These are phyloP conservation scores for Colletotrichum camelliae DNA, from an alignment of 2,329 filamentous ascomycete genomes.

Conservation along the genomic window DNA sequence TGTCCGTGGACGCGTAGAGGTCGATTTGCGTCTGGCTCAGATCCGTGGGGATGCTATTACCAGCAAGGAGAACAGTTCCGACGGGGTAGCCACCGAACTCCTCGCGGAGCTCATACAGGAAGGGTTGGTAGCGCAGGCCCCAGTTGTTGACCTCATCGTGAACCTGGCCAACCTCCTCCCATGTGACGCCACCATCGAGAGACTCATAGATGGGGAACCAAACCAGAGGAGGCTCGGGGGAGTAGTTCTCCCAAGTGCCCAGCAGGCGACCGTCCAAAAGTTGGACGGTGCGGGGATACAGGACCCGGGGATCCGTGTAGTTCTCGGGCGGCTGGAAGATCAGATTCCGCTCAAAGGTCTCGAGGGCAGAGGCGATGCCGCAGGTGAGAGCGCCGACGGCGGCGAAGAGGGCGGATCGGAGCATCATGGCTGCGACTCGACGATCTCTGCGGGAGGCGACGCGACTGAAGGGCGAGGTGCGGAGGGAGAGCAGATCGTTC, in stretches of 20 bases:
- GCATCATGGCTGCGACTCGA: conserved; percentile 9
- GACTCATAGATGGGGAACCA: conserved; percentile 61
- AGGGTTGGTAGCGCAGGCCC: conserved; percentile 73
- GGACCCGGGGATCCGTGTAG: conserved; percentile 47
- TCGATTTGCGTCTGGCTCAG: conserved; percentile 71
- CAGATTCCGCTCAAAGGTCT: conserved; percentile 31
- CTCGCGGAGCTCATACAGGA: conserved; percentile 67
- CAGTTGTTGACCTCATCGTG: conserved; percentile 68
- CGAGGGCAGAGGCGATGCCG: conserved; percentile 17
- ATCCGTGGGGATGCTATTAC: conserved; percentile 64
- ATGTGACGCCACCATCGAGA: conserved; percentile 61
- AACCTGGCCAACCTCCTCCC: conserved; percentile 68
- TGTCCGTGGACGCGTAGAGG: conserved; percentile 68
- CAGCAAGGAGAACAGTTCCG: conserved; percentile 68
- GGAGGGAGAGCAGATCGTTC: not conserved
- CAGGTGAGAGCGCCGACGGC: conserved; percentile 1
- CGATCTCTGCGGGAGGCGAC: not conserved
- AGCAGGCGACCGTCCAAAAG: conserved; percentile 52
- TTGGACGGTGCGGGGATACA: conserved; percentile 50
- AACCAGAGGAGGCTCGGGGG: conserved; percentile 58
- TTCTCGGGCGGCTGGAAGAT: conserved; percentile 48
- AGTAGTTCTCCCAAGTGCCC: conserved; percentile 63
- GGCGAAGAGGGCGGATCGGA: conserved; percentile 18
- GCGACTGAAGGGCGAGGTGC: not conserved
- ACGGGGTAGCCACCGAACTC: conserved; percentile 61